phyloP scores from a whole-genome alignment of 2,329 filamentous ascomycete species.

The Fusarium coicis region DNA sequence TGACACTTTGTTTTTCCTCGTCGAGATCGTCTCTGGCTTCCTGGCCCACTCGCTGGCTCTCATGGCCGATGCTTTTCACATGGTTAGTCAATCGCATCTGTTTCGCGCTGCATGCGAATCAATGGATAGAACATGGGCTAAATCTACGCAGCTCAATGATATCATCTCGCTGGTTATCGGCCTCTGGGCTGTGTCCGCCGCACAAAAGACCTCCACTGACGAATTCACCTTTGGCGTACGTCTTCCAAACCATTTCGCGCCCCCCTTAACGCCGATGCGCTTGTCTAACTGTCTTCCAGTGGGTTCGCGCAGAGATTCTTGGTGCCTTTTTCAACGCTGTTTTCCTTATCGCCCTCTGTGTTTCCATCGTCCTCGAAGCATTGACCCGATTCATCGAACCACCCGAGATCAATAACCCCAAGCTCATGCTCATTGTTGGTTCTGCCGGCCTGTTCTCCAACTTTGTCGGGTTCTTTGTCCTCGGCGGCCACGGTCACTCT shows the following conservation, averaged over 20 bases:
- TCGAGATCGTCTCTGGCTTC: conserved; percentile 89
- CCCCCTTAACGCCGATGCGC: background rate
- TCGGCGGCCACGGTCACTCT: conserved; percentile 91
- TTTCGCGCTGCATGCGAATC: background rate
- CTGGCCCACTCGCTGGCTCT: conserved; percentile 90
- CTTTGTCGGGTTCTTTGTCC: conserved; percentile 85
- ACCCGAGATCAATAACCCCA: conserved; percentile 84
- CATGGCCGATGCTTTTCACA: conserved; percentile 97
- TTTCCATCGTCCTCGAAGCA: conserved; percentile 96
- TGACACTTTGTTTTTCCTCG: conserved; percentile 87
- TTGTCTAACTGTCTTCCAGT: conserved; percentile 63
- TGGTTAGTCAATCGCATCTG: conserved; percentile 69
- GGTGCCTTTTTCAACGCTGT: conserved; percentile 97
- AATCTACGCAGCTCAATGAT: conserved; percentile 80
- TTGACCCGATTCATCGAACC: conserved; percentile 92
- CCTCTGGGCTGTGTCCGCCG: conserved; percentile 93
- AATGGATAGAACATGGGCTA: conserved; percentile 13
- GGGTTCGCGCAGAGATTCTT: conserved; percentile 96
- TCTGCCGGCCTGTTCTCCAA: conserved; percentile 88
- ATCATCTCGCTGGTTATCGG: conserved; percentile 93
- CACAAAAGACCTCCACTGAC: conserved; percentile 85
- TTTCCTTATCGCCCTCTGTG: conserved; percentile 94
- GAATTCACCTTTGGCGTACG: conserved; percentile 94
- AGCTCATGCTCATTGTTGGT: conserved; percentile 90
- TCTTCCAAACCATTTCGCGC: conserved; percentile 29